Base-by-base conservation (phyloP, 371 early-diverging fungal genomes). In the Mucor plumbeus region DNA sequence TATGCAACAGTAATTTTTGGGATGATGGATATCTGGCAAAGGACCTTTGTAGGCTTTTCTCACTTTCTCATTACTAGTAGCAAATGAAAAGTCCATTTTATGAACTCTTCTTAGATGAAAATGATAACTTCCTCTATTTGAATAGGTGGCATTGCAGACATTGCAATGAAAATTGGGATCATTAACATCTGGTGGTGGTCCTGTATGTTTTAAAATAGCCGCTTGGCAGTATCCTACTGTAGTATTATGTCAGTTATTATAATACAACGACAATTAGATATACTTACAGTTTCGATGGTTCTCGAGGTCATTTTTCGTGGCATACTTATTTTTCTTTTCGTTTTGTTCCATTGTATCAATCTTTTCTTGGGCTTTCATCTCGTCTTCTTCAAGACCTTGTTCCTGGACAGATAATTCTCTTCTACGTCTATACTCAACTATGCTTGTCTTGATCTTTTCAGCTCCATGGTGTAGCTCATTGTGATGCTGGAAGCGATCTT, bases 161-260 rank as follows among this genome's bases (percentile, higher is more conserved):
- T 11, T 56, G 7, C 57, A 56, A 14, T 56, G n/a, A 35, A 56
- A 56, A 36, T 56, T 0, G 14, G 57, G 57, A 17, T 56, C 57
- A 7, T 56, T 44, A 21, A 53, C 13, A 13, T 53, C 53, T 11
- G 53, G 53, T 14, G 53, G 53, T 6, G 53, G 53, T 11, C 53
- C 53, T 14, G 13, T 26, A 21, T 53, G 53, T 14, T 53, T 26
- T 21, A 53, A 31, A 53, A 53, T 53, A 13, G 53, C 53, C 0
- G 53, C 53, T 26, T 53, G 53, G 19, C 53, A 53, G 53, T 53
- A 13, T 13, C 53, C 53, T 21, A 53, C 53, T 53, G 19, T 13
- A 11, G n/a, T 44, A 26, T 1, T 26, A 26, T 26, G 17, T 44
- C 47, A 47, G 4, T 8, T 44, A 10, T n/a, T 7, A 44, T 15